Conservation (phyloP, 1,284 basidiomycete genomes). For the Malassezia slooffiae region DNA sequence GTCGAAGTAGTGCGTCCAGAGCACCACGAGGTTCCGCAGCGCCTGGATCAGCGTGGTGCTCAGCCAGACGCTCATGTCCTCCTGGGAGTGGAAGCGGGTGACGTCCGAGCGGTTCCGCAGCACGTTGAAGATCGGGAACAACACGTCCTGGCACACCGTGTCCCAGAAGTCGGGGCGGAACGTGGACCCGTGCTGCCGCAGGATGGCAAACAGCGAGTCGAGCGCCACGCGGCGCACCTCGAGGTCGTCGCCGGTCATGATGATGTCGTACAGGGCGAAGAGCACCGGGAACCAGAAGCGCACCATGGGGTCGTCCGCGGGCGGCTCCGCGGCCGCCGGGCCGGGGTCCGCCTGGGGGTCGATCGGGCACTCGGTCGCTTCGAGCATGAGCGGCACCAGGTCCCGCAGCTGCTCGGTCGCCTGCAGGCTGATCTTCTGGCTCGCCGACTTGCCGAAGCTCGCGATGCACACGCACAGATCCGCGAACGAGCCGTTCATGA, state of each 20-base stretch:
- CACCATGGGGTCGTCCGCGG: no score
- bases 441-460: constrained; percentile 97
- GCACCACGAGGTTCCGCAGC: constrained; percentile 81
- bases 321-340: constrained; percentile 25
- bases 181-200: constrained; percentile 75
- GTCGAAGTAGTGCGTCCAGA: constrained; percentile 93
- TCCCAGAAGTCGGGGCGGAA: constrained; percentile 96
- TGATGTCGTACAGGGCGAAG: constrained; percentile 96
- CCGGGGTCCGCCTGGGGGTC: constrained; percentile 15
- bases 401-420: constrained; percentile 92
- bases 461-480: constrained; percentile 95
- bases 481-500: constrained; percentile 84
- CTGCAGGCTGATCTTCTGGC: constrained; percentile 91
- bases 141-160: constrained; percentile 84
- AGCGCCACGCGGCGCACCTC: constrained; percentile 79
- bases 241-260: constrained; percentile 98
- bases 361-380: constrained; percentile 15
- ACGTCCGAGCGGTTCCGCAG: constrained; percentile 70
- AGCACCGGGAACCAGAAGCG: constrained; percentile 88
- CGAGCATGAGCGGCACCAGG: constrained; percentile 55
- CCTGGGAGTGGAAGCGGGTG: constrained; percentile 83
- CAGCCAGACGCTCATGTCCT: constrained; percentile 99
- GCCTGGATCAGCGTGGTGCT: constrained; percentile 99
- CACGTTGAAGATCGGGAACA: constrained; percentile 98
- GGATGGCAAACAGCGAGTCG: constrained; percentile 84